These are phyloP conservation scores for Oryza glaberrima DNA, from an alignment of 176 grass and related monocot genomes.

Conservation along the genomic window DNA sequence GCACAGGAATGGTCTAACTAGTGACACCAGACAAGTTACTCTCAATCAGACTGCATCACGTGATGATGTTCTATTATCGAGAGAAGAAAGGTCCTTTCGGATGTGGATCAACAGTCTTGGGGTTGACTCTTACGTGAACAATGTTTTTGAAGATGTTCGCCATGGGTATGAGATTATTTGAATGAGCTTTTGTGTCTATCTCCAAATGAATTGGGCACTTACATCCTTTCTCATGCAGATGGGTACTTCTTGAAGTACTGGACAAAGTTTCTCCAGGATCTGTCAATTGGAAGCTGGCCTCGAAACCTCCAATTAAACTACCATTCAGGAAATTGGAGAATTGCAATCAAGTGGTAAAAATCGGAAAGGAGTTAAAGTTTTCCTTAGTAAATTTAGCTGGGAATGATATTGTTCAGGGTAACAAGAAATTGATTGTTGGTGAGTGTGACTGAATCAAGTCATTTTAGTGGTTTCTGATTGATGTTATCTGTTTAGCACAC, in stretches of 20 bases:
- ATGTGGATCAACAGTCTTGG: constrained; percentile 99
- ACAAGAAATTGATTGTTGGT: constrained; percentile 98
- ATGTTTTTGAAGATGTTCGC: constrained; percentile 95
- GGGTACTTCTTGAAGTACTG: constrained; percentile 97
- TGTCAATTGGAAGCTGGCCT: constrained; percentile 90
- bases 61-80: constrained; percentile 86
- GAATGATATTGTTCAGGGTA: constrained; percentile 99
- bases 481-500: constrained; percentile 7
- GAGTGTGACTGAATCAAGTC: constrained; percentile 34
- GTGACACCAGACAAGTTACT: constrained; percentile 69
- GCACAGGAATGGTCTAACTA: constrained; percentile 91
- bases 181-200: constrained; percentile 25
- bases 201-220: constrained; percentile 19
- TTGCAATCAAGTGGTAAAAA: constrained; percentile 95
- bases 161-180: constrained; percentile 66
- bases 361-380: constrained; percentile 85
- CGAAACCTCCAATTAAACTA: constrained; percentile 94
- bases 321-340: constrained; percentile 99
- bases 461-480: background rate
- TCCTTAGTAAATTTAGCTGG: constrained; percentile 96
- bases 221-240: constrained; percentile 60
- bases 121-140: constrained; percentile 90
- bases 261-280: constrained; percentile 95
- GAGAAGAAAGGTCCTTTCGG: constrained; percentile 96
- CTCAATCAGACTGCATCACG: constrained; percentile 55